These are phyloP conservation scores for Rosa lucieae DNA, from an alignment of 306 rosid species.

Conservation along the genomic window DNA sequence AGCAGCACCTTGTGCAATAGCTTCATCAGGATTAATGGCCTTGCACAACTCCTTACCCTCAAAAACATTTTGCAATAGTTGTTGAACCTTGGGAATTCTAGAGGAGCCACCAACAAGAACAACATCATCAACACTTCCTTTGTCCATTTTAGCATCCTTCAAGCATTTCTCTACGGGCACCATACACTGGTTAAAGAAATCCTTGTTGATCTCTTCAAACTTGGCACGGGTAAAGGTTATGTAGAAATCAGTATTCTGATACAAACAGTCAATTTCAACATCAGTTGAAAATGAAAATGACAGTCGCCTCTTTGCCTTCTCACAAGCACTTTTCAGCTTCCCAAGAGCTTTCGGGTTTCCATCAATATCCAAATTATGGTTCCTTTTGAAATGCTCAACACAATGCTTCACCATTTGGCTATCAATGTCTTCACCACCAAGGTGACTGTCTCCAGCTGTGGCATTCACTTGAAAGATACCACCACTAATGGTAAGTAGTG, in stretches of 20 bases:
- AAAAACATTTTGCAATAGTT: not conserved
- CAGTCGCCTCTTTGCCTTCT: conserved; percentile 11
- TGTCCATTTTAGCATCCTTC: conserved; percentile 9
- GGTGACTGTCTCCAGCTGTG: conserved; percentile 15
- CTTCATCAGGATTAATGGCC: conserved; percentile 3
- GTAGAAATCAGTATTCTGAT: not conserved
- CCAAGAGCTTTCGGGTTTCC: not conserved
- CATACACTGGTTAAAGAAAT: not conserved
- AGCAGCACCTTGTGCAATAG: conserved; percentile 5
- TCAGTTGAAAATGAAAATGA: not conserved
- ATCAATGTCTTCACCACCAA: conserved; percentile 15
- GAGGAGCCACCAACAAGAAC: conserved; percentile 14
- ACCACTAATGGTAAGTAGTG: conserved; percentile 7
- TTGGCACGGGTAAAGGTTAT: conserved; percentile 1
- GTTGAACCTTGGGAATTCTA: conserved; percentile 3
- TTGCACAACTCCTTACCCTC: not conserved
- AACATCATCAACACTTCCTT: not conserved
- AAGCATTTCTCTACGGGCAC: not conserved
- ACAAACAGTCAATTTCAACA: conserved; percentile 12
- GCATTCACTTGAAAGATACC: conserved; percentile 7
- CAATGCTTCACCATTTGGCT: conserved; percentile 8
- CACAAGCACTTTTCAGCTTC: conserved; percentile 1
- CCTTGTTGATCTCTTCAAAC: conserved; percentile 7
- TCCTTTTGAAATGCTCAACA: conserved; percentile 2
- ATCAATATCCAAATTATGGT: not conserved